phyloP scores from a whole-genome alignment of 192 early-diverging fungal genomes.

The Coemansia sp. region DNA sequence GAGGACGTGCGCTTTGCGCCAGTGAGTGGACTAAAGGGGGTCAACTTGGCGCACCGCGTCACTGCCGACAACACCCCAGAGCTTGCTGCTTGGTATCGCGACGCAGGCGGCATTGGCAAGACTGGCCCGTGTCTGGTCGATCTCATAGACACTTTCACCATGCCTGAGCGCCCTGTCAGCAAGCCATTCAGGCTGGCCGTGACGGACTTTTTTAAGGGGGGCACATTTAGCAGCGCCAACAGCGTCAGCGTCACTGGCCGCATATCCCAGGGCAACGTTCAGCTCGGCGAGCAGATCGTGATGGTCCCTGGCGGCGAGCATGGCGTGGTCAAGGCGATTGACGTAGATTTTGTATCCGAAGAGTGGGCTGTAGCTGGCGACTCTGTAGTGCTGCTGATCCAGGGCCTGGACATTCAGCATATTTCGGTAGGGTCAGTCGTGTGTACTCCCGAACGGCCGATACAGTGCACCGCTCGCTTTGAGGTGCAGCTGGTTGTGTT shows the following conservation, averaged over 20 bases:
- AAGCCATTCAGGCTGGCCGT: constrained; percentile 84
- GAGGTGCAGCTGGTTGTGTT: constrained; percentile 90
- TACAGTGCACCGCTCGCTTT: constrained; percentile 78
- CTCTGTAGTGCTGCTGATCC: constrained; percentile 74
- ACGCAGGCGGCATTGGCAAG: neutral
- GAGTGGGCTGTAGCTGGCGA: constrained; percentile 97
- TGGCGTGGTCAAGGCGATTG: constrained; percentile 78
- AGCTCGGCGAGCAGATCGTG: constrained; percentile 79
- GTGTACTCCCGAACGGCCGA: constrained; percentile 66
- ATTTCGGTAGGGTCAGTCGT: constrained; percentile 78
- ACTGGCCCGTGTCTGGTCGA: constrained; percentile 75
- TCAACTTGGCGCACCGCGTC: constrained; percentile 69
- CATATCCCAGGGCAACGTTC: constrained; percentile 85
- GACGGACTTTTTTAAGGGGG: constrained; percentile 90
- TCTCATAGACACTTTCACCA: constrained; percentile 70
- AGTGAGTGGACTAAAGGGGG: constrained; percentile 86
- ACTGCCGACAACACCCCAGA: constrained; percentile 21
- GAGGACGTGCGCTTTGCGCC: constrained; percentile 82
- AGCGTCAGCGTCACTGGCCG: constrained; percentile 84
- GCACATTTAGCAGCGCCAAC: constrained; percentile 59
- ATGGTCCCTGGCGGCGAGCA: constrained; percentile 79
- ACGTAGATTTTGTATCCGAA: constrained; percentile 66
- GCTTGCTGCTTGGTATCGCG: constrained; percentile 69
- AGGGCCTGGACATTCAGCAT: constrained; percentile 48
- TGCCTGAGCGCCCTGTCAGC: constrained; percentile 74